Evolutionary conservation across 352 stramenopile species (phyloP).

Genomic region (Hyaloperonospora brassicae): DNA sequence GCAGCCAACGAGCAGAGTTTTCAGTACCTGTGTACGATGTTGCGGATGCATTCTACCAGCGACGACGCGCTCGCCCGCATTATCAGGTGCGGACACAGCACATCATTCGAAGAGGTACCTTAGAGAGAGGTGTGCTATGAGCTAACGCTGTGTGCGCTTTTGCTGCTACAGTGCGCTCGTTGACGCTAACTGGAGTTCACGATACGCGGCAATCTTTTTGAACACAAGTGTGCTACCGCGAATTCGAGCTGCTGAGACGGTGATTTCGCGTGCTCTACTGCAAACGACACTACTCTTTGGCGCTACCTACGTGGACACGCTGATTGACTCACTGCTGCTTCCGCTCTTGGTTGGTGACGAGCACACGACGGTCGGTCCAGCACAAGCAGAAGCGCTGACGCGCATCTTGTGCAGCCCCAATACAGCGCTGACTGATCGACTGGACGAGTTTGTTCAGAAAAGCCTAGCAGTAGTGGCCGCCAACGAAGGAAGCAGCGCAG

Average conservation of each 20-base stretch:
- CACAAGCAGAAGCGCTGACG: slow-evolving; percentile 63
- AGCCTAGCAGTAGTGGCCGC: slow-evolving; percentile 12
- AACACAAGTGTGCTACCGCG: slow-evolving; percentile 48
- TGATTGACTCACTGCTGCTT: slow-evolving; percentile 50
- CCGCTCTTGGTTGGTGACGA: slow-evolving; percentile 32
- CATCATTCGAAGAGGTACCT: neutral
- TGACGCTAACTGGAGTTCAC: slow-evolving; percentile 61
- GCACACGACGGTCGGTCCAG: slow-evolving; percentile 23
- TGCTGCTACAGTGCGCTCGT: slow-evolving; percentile 34
- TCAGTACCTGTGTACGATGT: slow-evolving; percentile 28
- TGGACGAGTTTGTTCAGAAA: slow-evolving; percentile 42
- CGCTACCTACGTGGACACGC: slow-evolving; percentile 32
- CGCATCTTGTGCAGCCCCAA: slow-evolving; percentile 48
- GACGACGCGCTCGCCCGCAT: slow-evolving; percentile 59
- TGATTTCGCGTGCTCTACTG: slow-evolving; percentile 69
- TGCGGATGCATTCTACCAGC: slow-evolving; percentile 40
- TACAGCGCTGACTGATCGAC: slow-evolving; percentile 34
- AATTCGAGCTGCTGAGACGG: slow-evolving; percentile 41
- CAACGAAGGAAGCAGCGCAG: slow-evolving; percentile 2
- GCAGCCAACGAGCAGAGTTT: slow-evolving; percentile 50
- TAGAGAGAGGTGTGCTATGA: no score
- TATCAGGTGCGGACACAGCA: slow-evolving; percentile 25
- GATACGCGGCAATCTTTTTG: slow-evolving; percentile 55
- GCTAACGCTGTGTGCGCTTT: neutral
- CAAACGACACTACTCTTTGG: slow-evolving; percentile 49